These are phyloP conservation scores for Aspergillus calidoustus DNA, from an alignment of 2,329 filamentous ascomycete genomes.

Conservation along the genomic window DNA sequence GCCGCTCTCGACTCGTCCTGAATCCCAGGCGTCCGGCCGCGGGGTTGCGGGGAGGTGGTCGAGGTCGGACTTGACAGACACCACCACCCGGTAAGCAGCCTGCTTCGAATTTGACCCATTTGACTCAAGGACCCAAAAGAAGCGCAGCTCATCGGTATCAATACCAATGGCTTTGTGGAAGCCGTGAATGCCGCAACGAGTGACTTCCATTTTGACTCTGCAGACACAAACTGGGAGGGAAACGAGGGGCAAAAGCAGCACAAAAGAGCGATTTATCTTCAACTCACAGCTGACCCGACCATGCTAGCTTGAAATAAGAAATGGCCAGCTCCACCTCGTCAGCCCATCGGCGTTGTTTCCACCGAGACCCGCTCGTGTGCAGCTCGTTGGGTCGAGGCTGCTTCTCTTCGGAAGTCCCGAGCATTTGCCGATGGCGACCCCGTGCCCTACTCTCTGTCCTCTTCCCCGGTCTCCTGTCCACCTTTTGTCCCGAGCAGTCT, in stretches of 20 bases:
- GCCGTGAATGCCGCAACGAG: slow-evolving; percentile 30
- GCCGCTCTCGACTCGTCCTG: slow-evolving; percentile 25
- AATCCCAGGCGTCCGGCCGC: slow-evolving; percentile 23
- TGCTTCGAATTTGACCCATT: slow-evolving; percentile 14
- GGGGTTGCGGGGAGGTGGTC: background rate
- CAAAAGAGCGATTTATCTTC: background rate
- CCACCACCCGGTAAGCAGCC: slow-evolving; percentile 23
- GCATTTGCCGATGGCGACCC: background rate
- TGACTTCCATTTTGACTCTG: slow-evolving; percentile 19
- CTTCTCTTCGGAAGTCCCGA: slow-evolving; percentile 6
- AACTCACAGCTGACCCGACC: background rate
- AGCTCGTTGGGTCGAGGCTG: background rate
- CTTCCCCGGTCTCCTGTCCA: background rate
- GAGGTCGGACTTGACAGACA: slow-evolving; percentile 8
- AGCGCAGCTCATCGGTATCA: slow-evolving; percentile 27
- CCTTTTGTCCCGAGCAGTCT: background rate
- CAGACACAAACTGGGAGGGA: too few relatives aligned
- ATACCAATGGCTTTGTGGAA: slow-evolving; percentile 31
- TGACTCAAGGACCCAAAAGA: slow-evolving; percentile 27
- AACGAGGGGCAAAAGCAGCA: background rate
- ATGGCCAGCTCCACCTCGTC: background rate
- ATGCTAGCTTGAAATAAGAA: slow-evolving; percentile 5
- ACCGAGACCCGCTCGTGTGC: background rate
- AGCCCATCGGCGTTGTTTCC: background rate
- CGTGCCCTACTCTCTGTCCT: background rate